Evolutionary conservation across 2,329 filamentous ascomycete species (phyloP).

Genomic region (Fusarium sp.): DNA sequence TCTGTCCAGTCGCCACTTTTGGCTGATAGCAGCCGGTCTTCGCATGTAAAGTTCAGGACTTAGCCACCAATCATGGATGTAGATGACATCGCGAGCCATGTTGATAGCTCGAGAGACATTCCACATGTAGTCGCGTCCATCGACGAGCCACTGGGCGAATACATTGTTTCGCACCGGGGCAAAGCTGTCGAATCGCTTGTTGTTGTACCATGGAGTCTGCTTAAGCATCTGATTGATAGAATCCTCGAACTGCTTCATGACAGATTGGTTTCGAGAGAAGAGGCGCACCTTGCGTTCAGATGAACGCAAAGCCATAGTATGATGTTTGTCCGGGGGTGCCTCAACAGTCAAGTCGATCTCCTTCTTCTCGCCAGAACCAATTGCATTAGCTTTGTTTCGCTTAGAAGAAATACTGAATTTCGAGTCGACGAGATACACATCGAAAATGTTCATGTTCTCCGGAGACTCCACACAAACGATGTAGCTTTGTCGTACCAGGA

Average conservation of each 20-base stretch:
- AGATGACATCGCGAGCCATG: constrained; percentile 97
- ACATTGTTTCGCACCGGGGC: constrained; percentile 88
- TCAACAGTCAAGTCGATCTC: constrained; percentile 59
- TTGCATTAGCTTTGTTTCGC: constrained; percentile 66
- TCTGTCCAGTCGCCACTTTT: constrained; percentile 96
- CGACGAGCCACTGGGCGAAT: constrained; percentile 95
- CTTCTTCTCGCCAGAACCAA: constrained; percentile 71
- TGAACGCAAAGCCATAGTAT: constrained; percentile 88
- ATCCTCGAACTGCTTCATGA: constrained; percentile 91
- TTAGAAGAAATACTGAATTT: constrained; percentile 87
- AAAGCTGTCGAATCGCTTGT: constrained; percentile 92
- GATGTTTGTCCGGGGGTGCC: constrained; percentile 70
- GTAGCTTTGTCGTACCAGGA: constrained; percentile 96
- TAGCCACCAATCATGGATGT: constrained; percentile 99
- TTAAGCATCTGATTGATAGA: constrained; percentile 89
- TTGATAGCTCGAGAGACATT: constrained; percentile 96
- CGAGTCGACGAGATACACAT: constrained; percentile 95
- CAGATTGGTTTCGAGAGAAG: constrained; percentile 89
- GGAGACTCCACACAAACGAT: constrained; percentile 98
- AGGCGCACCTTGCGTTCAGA: constrained; percentile 93
- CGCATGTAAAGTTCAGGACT: constrained; percentile 97
- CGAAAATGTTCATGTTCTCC: constrained; percentile 98
- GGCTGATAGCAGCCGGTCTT: constrained; percentile 92
- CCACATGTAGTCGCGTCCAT: constrained; percentile 99
- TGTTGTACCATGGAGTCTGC: constrained; percentile 84